Base-by-base conservation (phyloP, 768 basidiomycete species). In the Tephrocybe sp. region DNA sequence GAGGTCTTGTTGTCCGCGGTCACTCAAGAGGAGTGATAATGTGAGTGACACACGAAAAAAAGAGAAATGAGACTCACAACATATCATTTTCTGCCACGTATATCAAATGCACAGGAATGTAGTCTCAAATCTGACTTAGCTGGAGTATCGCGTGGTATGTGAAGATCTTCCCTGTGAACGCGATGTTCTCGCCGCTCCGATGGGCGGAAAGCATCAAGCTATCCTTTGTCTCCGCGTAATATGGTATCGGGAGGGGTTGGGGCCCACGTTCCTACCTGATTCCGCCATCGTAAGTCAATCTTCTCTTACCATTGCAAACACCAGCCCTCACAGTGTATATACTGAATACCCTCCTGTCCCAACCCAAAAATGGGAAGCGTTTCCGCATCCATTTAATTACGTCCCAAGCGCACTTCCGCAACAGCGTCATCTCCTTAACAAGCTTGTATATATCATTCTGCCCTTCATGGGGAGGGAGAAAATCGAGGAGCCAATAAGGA, bases 81-180 rank as follows among this genome's bases (percentile, higher is more conserved):
- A 68, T 60, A 49, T 68, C 65, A 25, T 64, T 62, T n/a, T 57
- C 57, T 2, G 35, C 62, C 2, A 65, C 66, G 45, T 56, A 68
- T 5, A 68, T 63, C 30, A 68, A 43, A 54, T 68, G 66, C 4
- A 66, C 61, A 4, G 66, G 65, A 1, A 64, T 31, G 16, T 53
- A 46, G 15, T 52, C 51, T 36, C 62, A 66, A 16, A 68, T 66
- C 38, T 62, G 61, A 48, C 59, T 65, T 4, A 68, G 47, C 18
- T 59, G 63, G 35, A 64, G 53, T 9, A 66, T 44, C 4, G 63
- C 63, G 25, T 66, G 59, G 13, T 54, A 58, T 3, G 58, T 32
- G 34, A 56, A 63, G 0, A 18, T 24, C 25, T 52, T 56, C 3
- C 64, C 64, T 1, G 58, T 63, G 46, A 67, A 66, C 1, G 63